Conservation (phyloP, 2,329 filamentous ascomycete genomes). For the Aspergillus brunneoviolaceus region DNA sequence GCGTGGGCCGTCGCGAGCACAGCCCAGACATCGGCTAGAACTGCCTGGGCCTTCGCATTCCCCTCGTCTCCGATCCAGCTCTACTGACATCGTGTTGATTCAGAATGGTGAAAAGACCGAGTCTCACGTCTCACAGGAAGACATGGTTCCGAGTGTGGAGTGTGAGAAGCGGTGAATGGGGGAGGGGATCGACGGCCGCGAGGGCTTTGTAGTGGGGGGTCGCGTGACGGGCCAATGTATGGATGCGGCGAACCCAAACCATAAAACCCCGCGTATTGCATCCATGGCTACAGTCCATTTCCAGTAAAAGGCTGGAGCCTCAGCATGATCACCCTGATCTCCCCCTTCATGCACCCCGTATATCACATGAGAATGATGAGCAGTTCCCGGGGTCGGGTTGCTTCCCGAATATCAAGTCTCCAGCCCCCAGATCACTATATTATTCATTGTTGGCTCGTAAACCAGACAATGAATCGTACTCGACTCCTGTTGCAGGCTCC, state of each 20-base stretch:
- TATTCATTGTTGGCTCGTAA: neutral
- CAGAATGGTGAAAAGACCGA: too few relatives aligned
- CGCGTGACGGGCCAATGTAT: neutral
- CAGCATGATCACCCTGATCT: too few relatives aligned
- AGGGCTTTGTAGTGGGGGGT: neutral
- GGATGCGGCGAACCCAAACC: too few relatives aligned
- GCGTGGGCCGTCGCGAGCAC: neutral
- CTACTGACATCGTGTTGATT: too few relatives aligned
- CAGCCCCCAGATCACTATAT: neutral
- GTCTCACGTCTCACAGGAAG: too few relatives aligned
- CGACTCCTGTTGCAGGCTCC: neutral
- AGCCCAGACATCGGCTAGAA: neutral
- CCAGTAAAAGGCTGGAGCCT: too few relatives aligned
- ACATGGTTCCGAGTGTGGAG: too few relatives aligned
- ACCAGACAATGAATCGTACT: neutral
- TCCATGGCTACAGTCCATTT: neutral
- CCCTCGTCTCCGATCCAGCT: neutral
- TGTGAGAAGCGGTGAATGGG: too few relatives aligned
- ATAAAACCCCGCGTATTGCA: neutral
- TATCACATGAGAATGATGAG: neutral
- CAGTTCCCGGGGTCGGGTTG: neutral
- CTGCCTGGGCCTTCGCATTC: neutral
- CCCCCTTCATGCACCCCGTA: neutral
- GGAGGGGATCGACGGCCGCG: too few relatives aligned
- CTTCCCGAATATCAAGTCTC: neutral